Evolutionary conservation across 2,329 filamentous ascomycete species (phyloP).

Genomic region (Beauveria rudraprayagi): DNA sequence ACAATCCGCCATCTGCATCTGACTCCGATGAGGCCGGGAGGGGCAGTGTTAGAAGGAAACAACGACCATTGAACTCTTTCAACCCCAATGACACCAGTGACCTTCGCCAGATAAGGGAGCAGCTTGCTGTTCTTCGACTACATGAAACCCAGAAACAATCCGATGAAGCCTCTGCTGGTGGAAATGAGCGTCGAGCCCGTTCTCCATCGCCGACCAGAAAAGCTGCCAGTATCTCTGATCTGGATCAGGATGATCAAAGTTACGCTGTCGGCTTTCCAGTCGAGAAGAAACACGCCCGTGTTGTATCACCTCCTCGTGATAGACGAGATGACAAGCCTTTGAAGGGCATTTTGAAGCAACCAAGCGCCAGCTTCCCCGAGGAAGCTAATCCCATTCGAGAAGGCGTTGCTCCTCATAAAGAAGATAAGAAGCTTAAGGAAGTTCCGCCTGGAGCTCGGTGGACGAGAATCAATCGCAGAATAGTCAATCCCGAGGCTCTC

Average conservation of each 20-base stretch:
- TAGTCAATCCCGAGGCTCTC: slow-evolving; percentile 84
- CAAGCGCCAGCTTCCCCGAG: slow-evolving; percentile 77
- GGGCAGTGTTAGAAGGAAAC: slow-evolving; percentile 27
- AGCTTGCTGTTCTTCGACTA: slow-evolving; percentile 36
- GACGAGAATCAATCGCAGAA: slow-evolving; percentile 83
- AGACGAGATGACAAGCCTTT: slow-evolving; percentile 59
- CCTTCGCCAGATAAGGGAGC: slow-evolving; percentile 41
- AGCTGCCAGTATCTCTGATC: background rate
- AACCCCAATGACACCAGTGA: slow-evolving; percentile 45
- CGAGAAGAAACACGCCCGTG: slow-evolving; percentile 44
- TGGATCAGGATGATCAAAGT: slow-evolving; percentile 6
- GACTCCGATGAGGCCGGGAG: slow-evolving; percentile 36
- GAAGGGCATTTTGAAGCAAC: slow-evolving; percentile 79
- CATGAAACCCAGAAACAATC: slow-evolving; percentile 17
- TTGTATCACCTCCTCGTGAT: slow-evolving; percentile 64
- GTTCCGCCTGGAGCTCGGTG: slow-evolving; percentile 75
- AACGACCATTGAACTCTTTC: slow-evolving; percentile 34
- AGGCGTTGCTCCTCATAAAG: slow-evolving; percentile 89
- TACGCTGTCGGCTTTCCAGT: slow-evolving; percentile 27
- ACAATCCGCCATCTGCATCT: slow-evolving; percentile 27
- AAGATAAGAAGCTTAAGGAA: slow-evolving; percentile 62
- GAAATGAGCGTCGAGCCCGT: slow-evolving; percentile 1
- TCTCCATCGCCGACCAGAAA: slow-evolving; percentile 14
- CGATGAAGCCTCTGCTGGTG: background rate
- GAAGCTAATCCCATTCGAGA: slow-evolving; percentile 76